phyloP scores from a whole-genome alignment of 805 yeast species.

The Starmerella sp. region DNA sequence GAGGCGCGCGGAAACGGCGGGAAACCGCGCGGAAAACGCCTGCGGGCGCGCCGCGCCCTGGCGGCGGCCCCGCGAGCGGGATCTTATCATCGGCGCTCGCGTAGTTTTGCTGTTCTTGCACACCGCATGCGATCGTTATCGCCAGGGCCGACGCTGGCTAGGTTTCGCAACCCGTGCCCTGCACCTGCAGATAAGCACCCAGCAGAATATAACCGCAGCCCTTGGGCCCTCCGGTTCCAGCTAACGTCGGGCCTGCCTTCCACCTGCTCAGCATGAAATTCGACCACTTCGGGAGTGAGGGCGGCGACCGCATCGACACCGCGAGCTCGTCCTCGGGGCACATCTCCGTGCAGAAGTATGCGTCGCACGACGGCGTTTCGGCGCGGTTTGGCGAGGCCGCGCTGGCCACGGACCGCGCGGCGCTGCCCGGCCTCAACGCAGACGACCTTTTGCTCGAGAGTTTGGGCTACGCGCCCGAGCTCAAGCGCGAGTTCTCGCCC shows the following conservation, averaged over 20 bases:
- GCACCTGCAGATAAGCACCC: not conserved
- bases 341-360: not conserved
- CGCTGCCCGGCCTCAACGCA: slow-evolving; percentile 5
- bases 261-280: not conserved
- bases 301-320: not conserved
- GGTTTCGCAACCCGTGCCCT: not conserved
- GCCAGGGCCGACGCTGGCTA: not conserved
- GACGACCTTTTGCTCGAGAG: slow-evolving; percentile 32
- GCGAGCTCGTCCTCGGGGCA: not conserved
- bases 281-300: not conserved
- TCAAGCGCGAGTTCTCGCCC: slow-evolving; percentile 49
- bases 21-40: too few species aligned
- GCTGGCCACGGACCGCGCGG: not conserved
- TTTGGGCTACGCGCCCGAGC: slow-evolving; percentile 62
- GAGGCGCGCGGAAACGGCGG: too few species aligned
- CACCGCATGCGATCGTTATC: not conserved
- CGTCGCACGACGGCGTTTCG: not conserved
- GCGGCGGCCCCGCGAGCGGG: too few species aligned
- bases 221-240: not conserved
- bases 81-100: not conserved
- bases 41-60: too few species aligned
- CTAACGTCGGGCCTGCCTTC: not conserved
- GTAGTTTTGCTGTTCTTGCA: not conserved
- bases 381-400: not conserved
- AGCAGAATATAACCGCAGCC: not conserved